Conservation (phyloP, 768 basidiomycete species). For the Tricholoma terreum region DNA sequence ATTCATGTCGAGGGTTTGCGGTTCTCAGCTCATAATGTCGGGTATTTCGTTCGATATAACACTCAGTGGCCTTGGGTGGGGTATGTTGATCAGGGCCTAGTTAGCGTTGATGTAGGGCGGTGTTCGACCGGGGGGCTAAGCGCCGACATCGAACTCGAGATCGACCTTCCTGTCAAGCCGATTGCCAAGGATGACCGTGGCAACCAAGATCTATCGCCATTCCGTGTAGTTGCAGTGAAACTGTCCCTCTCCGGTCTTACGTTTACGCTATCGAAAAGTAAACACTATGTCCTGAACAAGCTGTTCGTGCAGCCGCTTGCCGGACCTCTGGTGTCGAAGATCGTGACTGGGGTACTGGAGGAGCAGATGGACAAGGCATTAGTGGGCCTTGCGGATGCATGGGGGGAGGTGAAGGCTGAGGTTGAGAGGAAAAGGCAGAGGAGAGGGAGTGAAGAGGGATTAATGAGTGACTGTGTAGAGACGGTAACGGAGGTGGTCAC, state of each 20-base stretch:
- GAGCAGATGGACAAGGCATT: constrained; percentile 16
- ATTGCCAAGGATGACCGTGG: neutral
- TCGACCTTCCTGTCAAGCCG: neutral
- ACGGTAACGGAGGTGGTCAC: neutral
- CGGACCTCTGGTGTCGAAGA: constrained; percentile 25
- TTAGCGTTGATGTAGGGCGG: constrained; percentile 33
- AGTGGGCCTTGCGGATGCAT: neutral
- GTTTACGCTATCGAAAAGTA: constrained; percentile 31
- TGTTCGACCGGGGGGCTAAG: constrained; percentile 2
- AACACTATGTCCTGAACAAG: constrained; percentile 40
- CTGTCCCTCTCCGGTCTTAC: constrained; percentile 25
- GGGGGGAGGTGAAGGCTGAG: neutral
- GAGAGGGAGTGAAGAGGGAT: neutral
- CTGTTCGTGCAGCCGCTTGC: constrained; percentile 33
- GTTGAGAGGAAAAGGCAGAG: neutral
- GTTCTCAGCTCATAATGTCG: constrained; percentile 29
- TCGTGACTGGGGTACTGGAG: constrained; percentile 26
- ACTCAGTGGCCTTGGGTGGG: constrained; percentile 16
- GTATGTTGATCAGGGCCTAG: constrained; percentile 37
- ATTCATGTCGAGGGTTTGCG: constrained; percentile 32
- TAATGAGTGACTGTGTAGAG: too few species aligned
- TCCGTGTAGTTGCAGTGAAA: constrained; percentile 30
- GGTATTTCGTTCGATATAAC: constrained; percentile 36
- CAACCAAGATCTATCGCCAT: constrained; percentile 19
- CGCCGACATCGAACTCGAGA: constrained; percentile 9